These are phyloP conservation scores for Podaxis sp. DNA, from an alignment of 768 basidiomycete species.

Conservation along the genomic window DNA sequence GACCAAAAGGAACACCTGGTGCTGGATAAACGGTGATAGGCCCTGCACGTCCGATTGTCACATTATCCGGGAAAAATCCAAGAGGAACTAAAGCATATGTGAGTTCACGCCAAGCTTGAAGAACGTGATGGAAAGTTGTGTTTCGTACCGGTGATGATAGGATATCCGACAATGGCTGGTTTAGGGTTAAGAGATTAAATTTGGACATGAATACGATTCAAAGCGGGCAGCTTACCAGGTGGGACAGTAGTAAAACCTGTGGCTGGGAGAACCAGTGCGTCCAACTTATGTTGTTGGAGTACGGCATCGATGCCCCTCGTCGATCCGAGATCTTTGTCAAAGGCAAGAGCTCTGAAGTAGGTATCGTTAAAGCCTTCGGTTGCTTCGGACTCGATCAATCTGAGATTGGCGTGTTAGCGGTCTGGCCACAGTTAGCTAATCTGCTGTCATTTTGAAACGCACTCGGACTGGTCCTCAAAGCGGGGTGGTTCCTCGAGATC, in stretches of 20 bases:
- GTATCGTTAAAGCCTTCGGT: conserved; percentile 41
- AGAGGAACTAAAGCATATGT: conserved; percentile 47
- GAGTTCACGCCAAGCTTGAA: background rate
- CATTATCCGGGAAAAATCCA: conserved; percentile 54
- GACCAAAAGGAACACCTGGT: conserved; percentile 60
- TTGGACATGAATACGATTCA: conserved; percentile 2
- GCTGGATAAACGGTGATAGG: conserved; percentile 45
- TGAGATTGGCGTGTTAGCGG: conserved; percentile 16
- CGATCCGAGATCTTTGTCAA: conserved; percentile 46
- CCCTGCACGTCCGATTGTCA: conserved; percentile 38
- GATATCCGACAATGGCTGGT: conserved; percentile 62
- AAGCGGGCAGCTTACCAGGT: conserved; percentile 29
- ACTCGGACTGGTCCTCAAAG: conserved; percentile 40
- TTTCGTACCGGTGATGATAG: conserved; percentile 59
- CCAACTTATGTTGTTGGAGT: conserved; percentile 43
- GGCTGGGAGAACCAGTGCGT: conserved; percentile 54
- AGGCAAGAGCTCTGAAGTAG: conserved; percentile 44
- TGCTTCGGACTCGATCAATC: conserved; percentile 38
- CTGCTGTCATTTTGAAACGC: conserved; percentile 15
- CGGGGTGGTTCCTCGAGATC: conserved; percentile 45
- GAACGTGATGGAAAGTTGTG: background rate
- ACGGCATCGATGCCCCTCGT: conserved; percentile 55
- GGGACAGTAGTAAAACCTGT: conserved; percentile 38
- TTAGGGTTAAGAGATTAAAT: conserved; percentile 13
- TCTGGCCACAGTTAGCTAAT: background rate